Conservation (phyloP, 2,329 filamentous ascomycete species). For the Beauveria rudraprayagi region DNA sequence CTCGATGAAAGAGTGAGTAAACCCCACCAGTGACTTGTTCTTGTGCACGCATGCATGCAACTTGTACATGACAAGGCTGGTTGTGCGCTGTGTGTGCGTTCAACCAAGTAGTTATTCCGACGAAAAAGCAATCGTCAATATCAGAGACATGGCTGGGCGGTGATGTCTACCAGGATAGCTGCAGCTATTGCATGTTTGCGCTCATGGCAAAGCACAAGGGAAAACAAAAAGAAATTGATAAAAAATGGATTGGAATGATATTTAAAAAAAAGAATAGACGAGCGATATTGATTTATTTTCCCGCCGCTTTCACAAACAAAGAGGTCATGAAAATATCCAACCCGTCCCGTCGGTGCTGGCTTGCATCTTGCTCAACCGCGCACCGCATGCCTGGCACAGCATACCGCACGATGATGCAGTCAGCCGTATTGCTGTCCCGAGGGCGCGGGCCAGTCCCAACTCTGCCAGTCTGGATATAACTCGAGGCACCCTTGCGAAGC, state of each 20-base stretch:
- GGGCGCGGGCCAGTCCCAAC: not conserved
- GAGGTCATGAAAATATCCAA: no score
- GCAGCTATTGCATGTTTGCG: not conserved
- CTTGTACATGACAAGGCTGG: not conserved
- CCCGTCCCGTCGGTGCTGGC: not conserved
- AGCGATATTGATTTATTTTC: no score
- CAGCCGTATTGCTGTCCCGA: not conserved
- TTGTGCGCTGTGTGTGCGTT: not conserved
- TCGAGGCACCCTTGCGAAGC: constrained; percentile 3
- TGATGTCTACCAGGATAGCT: not conserved
- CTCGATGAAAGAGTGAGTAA: no score
- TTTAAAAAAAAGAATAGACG: not conserved
- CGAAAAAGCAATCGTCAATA: no score
- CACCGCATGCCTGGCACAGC: not conserved
- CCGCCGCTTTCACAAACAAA: no score
- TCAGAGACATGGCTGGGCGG: no score
- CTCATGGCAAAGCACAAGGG: no score
- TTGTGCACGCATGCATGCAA: not conserved
- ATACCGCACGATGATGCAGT: constrained; percentile 6
- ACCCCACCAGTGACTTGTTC: not conserved
- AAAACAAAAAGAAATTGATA: not conserved
- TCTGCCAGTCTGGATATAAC: not conserved
- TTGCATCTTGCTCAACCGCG: not conserved
- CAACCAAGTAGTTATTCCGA: no score
- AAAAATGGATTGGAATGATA: no score